Base-by-base conservation (phyloP, 176 grass and related monocot species). In the Bonia amplexicaulis region DNA sequence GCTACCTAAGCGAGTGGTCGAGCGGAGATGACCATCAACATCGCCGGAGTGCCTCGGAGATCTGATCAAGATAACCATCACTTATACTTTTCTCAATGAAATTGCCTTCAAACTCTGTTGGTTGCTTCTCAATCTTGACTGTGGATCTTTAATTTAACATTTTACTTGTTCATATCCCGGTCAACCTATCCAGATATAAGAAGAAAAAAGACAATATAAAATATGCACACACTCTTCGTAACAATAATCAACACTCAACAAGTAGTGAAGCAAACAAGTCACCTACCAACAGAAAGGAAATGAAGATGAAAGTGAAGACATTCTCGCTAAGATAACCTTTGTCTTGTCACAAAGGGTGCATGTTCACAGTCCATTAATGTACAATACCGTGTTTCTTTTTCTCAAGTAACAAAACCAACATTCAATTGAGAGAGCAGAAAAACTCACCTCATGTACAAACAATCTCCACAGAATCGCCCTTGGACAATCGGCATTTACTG, bases 241-340 rank as follows among this genome's bases (percentile, higher is more conserved):
- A 59, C 73, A 49, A 62, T 60, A 85, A 81, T 47, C 78, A 90
- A 88, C 13, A 83, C 76, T 47, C 78, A 90, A 88, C 13, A 79
- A 27, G 40, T 42, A 88, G 29, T 54, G 23, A 48, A 51, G 58
- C 58, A 51, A 86, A 46, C 74, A 37, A 59, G 53, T 80, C 67
- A 82, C 84, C 55, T 94, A 99, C 93, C 97, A 99, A 73, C 1
- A 96, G 6, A 75, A 99, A 99, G 40, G 91, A 89, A 78, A 99
- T 65, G 86, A 96, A 99, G 84, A 94, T 92, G 74, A 82, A 91
- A 82, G 91, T 91, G 84, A 99, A 99, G 39, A 99, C 39, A 61
- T 84, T 92, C 84, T 99, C 97, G 44, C 97, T 99, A 91, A 99
- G 80, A 47, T 96, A 92, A 79, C 93, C 82, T 92, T 86, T 96